Conservation (phyloP, 2,329 filamentous ascomycete genomes). For the Orbilia blumenaviensis region DNA sequence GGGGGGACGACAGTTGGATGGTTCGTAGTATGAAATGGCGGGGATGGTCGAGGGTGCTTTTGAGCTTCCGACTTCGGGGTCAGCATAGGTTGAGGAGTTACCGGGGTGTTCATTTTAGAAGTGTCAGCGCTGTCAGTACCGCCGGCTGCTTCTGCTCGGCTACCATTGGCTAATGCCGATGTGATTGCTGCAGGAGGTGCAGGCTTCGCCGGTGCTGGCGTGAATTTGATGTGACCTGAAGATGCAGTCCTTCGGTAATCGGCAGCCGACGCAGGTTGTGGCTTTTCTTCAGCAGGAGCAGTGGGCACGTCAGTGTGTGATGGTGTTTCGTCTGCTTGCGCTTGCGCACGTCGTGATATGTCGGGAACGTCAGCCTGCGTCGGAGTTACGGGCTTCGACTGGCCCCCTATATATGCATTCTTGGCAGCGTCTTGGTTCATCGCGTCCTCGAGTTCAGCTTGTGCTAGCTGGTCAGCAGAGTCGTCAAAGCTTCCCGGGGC, state of each 20-base stretch:
- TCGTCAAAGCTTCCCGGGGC: conserved; percentile 51
- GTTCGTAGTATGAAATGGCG: conserved; percentile 48
- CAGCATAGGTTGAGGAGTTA: conserved; percentile 31
- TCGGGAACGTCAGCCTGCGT: conserved; percentile 39
- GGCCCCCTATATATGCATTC: conserved; percentile 46
- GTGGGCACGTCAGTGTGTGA: background rate
- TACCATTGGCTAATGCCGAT: conserved; percentile 29
- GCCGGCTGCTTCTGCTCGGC: background rate
- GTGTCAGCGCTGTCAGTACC: conserved; percentile 19
- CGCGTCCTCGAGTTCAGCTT: conserved; percentile 47
- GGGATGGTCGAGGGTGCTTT: conserved; percentile 46
- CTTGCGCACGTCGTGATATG: conserved; percentile 17
- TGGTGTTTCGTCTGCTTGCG: conserved; percentile 6
- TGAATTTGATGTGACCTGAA: conserved; percentile 40
- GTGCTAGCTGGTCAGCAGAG: conserved; percentile 47
- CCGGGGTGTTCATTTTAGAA: conserved; percentile 42
- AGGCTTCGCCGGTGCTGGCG: conserved; percentile 29
- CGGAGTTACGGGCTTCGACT: conserved; percentile 48
- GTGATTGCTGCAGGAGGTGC: conserved; percentile 10
- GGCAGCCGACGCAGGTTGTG: conserved; percentile 10
- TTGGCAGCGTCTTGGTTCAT: conserved; percentile 52
- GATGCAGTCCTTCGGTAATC: conserved; percentile 26
- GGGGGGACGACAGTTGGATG: conserved; percentile 43
- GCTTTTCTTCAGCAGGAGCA: conserved; percentile 20
- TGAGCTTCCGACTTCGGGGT: conserved; percentile 41